Conservation (phyloP, 139 green algal genomes). For the Parachlorella kessleri region DNA sequence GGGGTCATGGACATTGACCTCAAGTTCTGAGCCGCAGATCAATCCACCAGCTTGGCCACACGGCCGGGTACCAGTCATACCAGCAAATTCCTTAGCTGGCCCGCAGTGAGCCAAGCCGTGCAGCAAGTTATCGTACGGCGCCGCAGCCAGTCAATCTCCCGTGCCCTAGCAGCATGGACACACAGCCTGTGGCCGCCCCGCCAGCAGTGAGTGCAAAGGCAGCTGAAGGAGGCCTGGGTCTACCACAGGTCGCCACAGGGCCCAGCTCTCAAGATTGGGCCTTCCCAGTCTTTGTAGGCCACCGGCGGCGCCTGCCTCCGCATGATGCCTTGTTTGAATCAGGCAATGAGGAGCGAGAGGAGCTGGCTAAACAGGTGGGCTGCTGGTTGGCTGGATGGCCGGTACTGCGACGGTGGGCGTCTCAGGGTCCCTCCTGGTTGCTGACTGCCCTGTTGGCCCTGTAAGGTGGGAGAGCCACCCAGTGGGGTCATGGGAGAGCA, state of each 20-base stretch:
- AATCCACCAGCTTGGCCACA: not conserved
- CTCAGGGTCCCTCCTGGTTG: not conserved
- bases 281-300: slow-evolving; percentile 34
- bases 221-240: not conserved
- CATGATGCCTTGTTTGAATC: slow-evolving; percentile 29
- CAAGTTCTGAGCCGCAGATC: not conserved
- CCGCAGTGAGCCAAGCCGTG: not conserved
- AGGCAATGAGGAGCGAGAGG: slow-evolving; percentile 30
- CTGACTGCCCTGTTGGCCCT: not conserved
- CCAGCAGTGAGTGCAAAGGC: too few relatives aligned
- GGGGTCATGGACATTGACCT: not conserved
- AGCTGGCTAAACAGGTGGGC: slow-evolving; percentile 8
- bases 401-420: too few relatives aligned
- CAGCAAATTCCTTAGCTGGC: not conserved
- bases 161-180: too few relatives aligned
- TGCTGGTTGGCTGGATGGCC: not conserved
- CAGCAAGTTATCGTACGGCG: too few relatives aligned
- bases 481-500: too few relatives aligned
- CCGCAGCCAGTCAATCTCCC: too few relatives aligned
- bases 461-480: too few relatives aligned
- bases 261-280: too few relatives aligned
- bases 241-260: too few relatives aligned
- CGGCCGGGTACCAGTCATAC: not conserved
- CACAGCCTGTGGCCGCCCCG: too few relatives aligned
- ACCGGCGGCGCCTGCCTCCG: slow-evolving; percentile 18